These are phyloP conservation scores for Verticillium klebahnii DNA, from an alignment of 2,329 filamentous ascomycete species.

Conservation along the genomic window DNA sequence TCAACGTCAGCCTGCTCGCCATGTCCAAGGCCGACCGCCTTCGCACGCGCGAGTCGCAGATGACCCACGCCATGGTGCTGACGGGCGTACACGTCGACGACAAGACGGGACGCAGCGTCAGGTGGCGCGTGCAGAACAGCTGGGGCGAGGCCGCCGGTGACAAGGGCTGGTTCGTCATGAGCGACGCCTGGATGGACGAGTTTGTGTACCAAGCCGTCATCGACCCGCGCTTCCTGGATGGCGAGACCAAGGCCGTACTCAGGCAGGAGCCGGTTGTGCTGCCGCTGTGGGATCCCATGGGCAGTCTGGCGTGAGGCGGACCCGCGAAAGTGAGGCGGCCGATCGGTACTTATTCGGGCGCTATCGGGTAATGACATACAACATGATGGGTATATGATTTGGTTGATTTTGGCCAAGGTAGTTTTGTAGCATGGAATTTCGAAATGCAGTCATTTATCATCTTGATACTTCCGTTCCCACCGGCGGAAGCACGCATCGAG, in stretches of 20 bases:
- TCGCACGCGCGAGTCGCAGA: slow-evolving; percentile 67
- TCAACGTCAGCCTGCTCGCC: slow-evolving; percentile 68
- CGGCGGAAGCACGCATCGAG: too few relatives aligned
- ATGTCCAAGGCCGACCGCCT: slow-evolving; percentile 75
- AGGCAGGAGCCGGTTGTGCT: slow-evolving; percentile 66
- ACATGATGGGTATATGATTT: too few relatives aligned
- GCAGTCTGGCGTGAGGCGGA: slow-evolving; percentile 54
- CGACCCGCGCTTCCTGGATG: slow-evolving; percentile 62
- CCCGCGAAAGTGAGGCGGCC: neutral
- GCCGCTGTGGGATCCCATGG: slow-evolving; percentile 79
- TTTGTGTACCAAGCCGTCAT: slow-evolving; percentile 86
- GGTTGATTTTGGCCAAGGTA: too few relatives aligned
- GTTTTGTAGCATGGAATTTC: too few relatives aligned
- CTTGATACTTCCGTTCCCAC: too few relatives aligned
- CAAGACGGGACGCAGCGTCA: slow-evolving; percentile 52
- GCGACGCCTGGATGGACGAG: slow-evolving; percentile 72
- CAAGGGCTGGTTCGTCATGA: slow-evolving; percentile 88
- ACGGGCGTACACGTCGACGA: slow-evolving; percentile 77
- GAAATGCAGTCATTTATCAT: too few relatives aligned
- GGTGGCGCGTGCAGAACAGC: slow-evolving; percentile 85
- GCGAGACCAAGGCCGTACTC: slow-evolving; percentile 65
- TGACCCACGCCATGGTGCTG: slow-evolving; percentile 93
- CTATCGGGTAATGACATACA: too few relatives aligned
- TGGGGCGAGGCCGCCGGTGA: slow-evolving; percentile 70
- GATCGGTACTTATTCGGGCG: too few relatives aligned